These are phyloP conservation scores for Melampsora larici-populina DNA, from an alignment of 1,284 basidiomycete species.

Conservation along the genomic window DNA sequence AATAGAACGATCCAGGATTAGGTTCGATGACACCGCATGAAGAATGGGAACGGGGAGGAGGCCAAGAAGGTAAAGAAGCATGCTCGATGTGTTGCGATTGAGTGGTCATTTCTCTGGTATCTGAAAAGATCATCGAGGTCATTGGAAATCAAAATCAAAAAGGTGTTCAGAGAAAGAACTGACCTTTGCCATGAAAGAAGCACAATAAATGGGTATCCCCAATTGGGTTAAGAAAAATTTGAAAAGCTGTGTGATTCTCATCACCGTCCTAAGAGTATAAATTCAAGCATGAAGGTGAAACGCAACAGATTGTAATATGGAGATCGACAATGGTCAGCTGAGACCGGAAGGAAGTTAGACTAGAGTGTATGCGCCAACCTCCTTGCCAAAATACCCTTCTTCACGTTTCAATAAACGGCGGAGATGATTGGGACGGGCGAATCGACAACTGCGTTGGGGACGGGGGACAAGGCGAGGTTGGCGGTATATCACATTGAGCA, in stretches of 20 bases:
- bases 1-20: background rate
- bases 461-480: background rate
- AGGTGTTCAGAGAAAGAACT: background rate
- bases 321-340: constrained; percentile 2
- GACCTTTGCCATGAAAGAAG: constrained; percentile 21
- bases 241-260: background rate
- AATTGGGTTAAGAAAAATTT: constrained; percentile 20
- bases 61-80: too few relatives aligned
- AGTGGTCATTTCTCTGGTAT: too few relatives aligned
- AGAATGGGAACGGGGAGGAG: background rate
- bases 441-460: background rate
- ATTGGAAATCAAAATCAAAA: background rate
- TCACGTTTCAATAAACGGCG: background rate
- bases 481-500: too few relatives aligned
- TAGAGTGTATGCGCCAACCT: constrained; percentile 4
- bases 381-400: background rate
- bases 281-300: too few relatives aligned
- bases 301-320: background rate
- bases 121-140: too few relatives aligned
- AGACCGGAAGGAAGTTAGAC: background rate
- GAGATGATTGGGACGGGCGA: constrained; percentile 16
- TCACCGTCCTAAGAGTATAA: constrained; percentile 15
- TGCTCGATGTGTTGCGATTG: too few relatives aligned
- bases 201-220: background rate
- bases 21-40: constrained; percentile 5